Conservation (phyloP, 192 early-diverging fungal species). For the Podila verticillata region DNA sequence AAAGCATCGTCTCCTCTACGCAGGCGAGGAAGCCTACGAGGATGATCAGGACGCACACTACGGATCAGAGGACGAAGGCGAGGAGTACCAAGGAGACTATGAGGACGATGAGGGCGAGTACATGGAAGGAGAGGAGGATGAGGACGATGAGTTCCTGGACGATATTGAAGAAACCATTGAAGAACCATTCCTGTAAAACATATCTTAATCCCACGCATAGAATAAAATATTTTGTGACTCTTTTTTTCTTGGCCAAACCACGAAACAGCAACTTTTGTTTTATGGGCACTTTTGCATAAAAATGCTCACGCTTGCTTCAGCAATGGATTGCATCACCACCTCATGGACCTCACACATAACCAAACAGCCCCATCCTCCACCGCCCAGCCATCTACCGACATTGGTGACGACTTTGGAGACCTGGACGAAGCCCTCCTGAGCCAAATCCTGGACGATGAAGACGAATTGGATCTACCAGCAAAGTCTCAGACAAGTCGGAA, state of each 20-base stretch:
- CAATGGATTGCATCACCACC: slow-evolving; percentile 3
- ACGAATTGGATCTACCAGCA: not conserved
- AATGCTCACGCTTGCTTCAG: not conserved
- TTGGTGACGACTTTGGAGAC: not conserved
- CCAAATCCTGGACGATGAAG: not conserved
- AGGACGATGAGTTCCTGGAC: slow-evolving; percentile 43
- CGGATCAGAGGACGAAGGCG: slow-evolving; percentile 51
- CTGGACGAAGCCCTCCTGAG: not conserved
- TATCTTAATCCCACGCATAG: no score
- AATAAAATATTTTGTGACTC: no score
- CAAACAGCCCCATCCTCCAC: not conserved
- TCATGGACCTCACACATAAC: not conserved
- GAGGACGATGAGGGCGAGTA: slow-evolving; percentile 23
- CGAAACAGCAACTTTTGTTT: not conserved
- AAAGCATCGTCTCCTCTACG: not conserved
- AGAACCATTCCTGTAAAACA: slow-evolving; percentile 30
- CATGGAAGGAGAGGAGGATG: slow-evolving; percentile 14
- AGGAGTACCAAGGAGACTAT: slow-evolving; percentile 10
- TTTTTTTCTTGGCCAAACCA: not conserved
- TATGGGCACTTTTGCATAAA: not conserved
- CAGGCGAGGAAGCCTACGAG: slow-evolving; percentile 4
- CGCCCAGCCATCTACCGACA: not conserved
- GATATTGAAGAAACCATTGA: slow-evolving; percentile 35
- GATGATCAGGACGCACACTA: slow-evolving; percentile 22
- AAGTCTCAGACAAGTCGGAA: not conserved